phyloP scores from a whole-genome alignment of 164 flowering plant species.

The Amborella trichopoda region DNA sequence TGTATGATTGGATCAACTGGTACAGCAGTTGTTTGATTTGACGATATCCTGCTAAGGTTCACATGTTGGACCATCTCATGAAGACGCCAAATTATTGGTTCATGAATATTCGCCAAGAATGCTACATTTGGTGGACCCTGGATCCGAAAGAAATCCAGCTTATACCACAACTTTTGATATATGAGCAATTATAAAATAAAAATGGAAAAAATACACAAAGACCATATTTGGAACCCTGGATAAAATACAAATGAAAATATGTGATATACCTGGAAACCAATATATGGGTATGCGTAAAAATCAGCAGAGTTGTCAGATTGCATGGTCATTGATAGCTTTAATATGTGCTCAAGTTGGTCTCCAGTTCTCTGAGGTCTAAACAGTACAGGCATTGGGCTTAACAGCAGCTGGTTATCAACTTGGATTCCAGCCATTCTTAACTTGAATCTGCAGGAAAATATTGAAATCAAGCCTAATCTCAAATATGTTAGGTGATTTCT shows the following conservation, averaged over 20 bases:
- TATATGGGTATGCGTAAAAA: constrained; percentile 70
- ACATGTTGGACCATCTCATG: constrained; percentile 93
- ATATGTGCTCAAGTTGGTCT: constrained; percentile 59
- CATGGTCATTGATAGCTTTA: constrained; percentile 66
- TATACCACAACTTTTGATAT: background rate
- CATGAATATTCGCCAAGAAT: constrained; percentile 80
- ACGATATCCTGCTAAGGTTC: constrained; percentile 41
- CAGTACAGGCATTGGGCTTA: constrained; percentile 92
- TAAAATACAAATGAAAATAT: background rate
- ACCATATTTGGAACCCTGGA: background rate
- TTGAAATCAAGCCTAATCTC: too few relatives aligned
- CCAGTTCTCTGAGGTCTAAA: constrained; percentile 80
- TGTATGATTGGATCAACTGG: constrained; percentile 89
- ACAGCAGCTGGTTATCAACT: constrained; percentile 90
- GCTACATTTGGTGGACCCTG: constrained; percentile 87
- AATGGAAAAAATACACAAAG: background rate
- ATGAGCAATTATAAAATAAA: background rate
- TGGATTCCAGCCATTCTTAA: constrained; percentile 74
- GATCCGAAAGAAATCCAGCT: constrained; percentile 2
- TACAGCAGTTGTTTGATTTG: constrained; percentile 55
- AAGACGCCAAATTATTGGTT: constrained; percentile 97
- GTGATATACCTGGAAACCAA: constrained; percentile 63
- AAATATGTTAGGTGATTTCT: too few relatives aligned
- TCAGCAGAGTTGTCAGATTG: constrained; percentile 81
- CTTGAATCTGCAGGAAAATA: constrained; percentile 57